Conservation (phyloP, 2,329 filamentous ascomycete genomes). For the Neoscytalidium dimidiatum region DNA sequence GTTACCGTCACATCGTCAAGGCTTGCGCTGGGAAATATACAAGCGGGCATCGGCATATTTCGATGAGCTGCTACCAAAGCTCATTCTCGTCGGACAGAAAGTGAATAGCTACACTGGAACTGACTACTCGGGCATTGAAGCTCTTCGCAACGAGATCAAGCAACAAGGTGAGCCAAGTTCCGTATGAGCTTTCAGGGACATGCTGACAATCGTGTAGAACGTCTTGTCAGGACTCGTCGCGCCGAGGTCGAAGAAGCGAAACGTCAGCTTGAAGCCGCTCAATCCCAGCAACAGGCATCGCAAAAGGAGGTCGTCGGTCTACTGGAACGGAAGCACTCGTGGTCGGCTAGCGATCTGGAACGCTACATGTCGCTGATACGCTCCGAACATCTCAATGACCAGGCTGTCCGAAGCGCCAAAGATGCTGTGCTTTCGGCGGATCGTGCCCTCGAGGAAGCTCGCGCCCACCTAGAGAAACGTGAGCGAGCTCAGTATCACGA, state of each 20-base stretch:
- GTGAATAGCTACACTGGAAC: conserved; percentile 89
- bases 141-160: conserved; percentile 77
- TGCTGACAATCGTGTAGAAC: conserved; percentile 44
- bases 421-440: conserved; percentile 75
- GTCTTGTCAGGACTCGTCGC: conserved; percentile 60
- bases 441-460: conserved; percentile 74
- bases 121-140: conserved; percentile 85
- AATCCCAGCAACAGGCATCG: conserved; percentile 78
- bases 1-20: conserved; percentile 56
- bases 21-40: conserved; percentile 57
- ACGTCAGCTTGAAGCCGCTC: conserved; percentile 77
- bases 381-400: conserved; percentile 89
- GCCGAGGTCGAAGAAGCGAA: conserved; percentile 70
- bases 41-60: conserved; percentile 72
- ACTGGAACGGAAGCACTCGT: conserved; percentile 89
- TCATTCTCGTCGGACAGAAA: conserved; percentile 81
- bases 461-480: conserved; percentile 72
- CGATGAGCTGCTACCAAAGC: conserved; percentile 84
- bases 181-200: background rate
- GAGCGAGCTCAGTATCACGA: conserved; percentile 95
- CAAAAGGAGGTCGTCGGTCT: conserved; percentile 95
- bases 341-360: conserved; percentile 84
- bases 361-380: conserved; percentile 92
- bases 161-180: conserved; percentile 53
- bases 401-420: conserved; percentile 72